Evolutionary conservation across 176 grass and related monocot species (phyloP), one percentile per base, ranked within the genome.

Genomic region (Phoenix roebelenii): DNA sequence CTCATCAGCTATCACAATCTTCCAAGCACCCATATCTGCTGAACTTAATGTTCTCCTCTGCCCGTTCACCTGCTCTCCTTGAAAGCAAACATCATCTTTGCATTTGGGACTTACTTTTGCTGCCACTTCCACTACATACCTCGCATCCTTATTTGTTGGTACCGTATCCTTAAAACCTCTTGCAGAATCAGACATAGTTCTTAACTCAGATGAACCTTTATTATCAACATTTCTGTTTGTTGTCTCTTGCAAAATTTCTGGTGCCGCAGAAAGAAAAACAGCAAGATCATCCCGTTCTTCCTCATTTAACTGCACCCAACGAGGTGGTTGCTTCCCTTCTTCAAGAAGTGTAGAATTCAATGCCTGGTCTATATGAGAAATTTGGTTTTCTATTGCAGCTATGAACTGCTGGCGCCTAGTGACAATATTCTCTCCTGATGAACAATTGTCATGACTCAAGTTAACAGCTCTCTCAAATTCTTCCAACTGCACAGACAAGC

Each of bases 251-350:
- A 25, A 70, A 17, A 77, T 72, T 2, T 67, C 52, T 18, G 72
- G 71, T 12, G 70, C 65, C 14, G 86, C 72, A 59, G 91, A 90
- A 67, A 96, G 86, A 82, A 96, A 96, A 71, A 77, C 58, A 3
- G 85, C 83, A 15, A 96, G 68, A 69, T 96, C 91, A 28, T 96
- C 83, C 62, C 57, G 62, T 61, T 95, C 91, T 17, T 83, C 80
- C 25, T 85, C 83, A 67, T 96, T 80, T 54, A 96, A 72, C 69
- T 85, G 88, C 6, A 96, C 80, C 86, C 86, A 96, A 23, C 69
- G 67, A 32, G 90, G 25, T 52, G 74, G 49, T 39, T n/a, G 64
- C 12, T 58, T 80, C 71, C 72, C 74, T 64, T 49, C 76, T 50
- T 82, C 74, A 23, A 77, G 29, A 14, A 73, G 71, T 25, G 74